Evolutionary conservation across 2,329 filamentous ascomycete species (phyloP).

Genomic region (Phialemonium atrogriseum): DNA sequence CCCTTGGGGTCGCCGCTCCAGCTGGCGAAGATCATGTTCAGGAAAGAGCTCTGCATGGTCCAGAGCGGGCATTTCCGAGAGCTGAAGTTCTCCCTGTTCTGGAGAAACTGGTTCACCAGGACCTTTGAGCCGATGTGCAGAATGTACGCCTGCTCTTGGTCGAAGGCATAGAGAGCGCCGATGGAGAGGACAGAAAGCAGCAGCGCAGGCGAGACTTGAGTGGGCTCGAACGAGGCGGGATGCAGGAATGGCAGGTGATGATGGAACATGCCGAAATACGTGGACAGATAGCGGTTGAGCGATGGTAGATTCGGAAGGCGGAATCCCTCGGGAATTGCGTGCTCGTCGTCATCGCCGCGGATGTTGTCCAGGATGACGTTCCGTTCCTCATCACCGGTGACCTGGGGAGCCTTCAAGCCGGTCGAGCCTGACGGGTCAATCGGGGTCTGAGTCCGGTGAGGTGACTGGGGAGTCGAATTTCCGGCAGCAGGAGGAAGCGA

Average conservation of each 20-base stretch:
- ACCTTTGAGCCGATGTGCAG: slow-evolving; percentile 97
- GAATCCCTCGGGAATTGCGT: slow-evolving; percentile 80
- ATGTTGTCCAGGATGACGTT: slow-evolving; percentile 82
- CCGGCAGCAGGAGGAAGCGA: slow-evolving; percentile 56
- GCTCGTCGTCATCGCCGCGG: slow-evolving; percentile 69
- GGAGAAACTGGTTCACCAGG: slow-evolving; percentile 90
- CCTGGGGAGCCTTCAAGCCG: slow-evolving; percentile 68
- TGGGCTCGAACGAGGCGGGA: slow-evolving; percentile 80
- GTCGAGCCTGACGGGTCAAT: slow-evolving; percentile 63
- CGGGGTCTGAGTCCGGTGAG: slow-evolving; percentile 61
- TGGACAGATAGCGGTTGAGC: slow-evolving; percentile 86
- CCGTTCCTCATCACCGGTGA: slow-evolving; percentile 77
- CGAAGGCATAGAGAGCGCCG: slow-evolving; percentile 91
- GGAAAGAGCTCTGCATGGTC: slow-evolving; percentile 94
- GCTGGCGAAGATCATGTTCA: slow-evolving; percentile 99
- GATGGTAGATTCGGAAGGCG: slow-evolving; percentile 72
- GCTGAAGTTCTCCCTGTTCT: slow-evolving; percentile 98
- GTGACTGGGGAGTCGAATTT: slow-evolving; percentile 67
- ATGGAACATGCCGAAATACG: slow-evolving; percentile 95
- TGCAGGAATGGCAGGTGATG: slow-evolving; percentile 95
- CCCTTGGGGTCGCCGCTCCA: slow-evolving; percentile 96
- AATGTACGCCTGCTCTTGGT: slow-evolving; percentile 94
- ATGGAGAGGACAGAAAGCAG: slow-evolving; percentile 89
- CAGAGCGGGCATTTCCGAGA: slow-evolving; percentile 94
- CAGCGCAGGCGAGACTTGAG: slow-evolving; percentile 70